A percentile compares a stretch with the other conserved stretches of the same genome.
These are phyloP conservation scores for Moesziomyces globuligerus DNA, from an alignment of 1,284 basidiomycete species.

Conservation along the genomic window DNA sequence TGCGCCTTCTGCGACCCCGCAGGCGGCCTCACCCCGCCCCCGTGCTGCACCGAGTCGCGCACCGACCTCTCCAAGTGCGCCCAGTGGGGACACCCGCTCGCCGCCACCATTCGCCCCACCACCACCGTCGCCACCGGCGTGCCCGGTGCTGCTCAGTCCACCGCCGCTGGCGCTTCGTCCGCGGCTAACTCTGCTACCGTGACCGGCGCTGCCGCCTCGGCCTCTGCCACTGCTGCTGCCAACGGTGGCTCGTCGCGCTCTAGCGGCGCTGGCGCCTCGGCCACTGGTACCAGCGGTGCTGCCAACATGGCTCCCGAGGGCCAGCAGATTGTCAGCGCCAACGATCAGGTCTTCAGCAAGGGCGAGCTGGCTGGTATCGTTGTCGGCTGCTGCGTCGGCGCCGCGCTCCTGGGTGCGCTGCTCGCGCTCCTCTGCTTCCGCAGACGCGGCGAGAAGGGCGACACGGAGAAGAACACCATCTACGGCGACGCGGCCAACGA, in stretches of 20 bases:
- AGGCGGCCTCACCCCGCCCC: conserved; percentile 44
- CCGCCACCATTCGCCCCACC: conserved; percentile 50
- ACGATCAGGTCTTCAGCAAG: conserved; percentile 30
- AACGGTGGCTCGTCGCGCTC: conserved; percentile 10
- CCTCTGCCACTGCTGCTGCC: conserved; percentile 6
- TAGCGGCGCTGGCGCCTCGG: conserved; percentile 13
- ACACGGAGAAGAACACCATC: conserved; percentile 36
- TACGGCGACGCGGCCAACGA: conserved; percentile 37
- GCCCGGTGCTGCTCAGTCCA: conserved; percentile 17
- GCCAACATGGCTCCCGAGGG: conserved; percentile 28
- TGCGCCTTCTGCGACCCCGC: conserved; percentile 68
- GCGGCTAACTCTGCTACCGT: conserved; percentile 28
- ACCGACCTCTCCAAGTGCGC: conserved; percentile 55
- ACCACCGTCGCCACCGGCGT: conserved; percentile 48
- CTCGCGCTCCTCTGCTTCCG: conserved; percentile 44
- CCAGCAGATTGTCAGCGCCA: conserved; percentile 30
- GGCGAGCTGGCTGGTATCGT: conserved; percentile 55
- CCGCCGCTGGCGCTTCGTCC: conserved; percentile 14
- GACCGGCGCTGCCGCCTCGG: conserved; percentile 17
- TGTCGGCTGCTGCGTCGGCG: conserved; percentile 53
- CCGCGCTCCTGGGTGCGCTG: conserved; percentile 52
- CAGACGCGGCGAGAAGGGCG: conserved; percentile 27
- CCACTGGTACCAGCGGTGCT: conserved; percentile 6
- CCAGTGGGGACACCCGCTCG: conserved; percentile 54
- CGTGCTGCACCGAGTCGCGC: conserved; percentile 57